Percentiles rank a stretch among this genome's conserved stretches.
Conservation (phyloP, 2,329 filamentous ascomycete genomes). For the Coniochaeta ligniaria region DNA sequence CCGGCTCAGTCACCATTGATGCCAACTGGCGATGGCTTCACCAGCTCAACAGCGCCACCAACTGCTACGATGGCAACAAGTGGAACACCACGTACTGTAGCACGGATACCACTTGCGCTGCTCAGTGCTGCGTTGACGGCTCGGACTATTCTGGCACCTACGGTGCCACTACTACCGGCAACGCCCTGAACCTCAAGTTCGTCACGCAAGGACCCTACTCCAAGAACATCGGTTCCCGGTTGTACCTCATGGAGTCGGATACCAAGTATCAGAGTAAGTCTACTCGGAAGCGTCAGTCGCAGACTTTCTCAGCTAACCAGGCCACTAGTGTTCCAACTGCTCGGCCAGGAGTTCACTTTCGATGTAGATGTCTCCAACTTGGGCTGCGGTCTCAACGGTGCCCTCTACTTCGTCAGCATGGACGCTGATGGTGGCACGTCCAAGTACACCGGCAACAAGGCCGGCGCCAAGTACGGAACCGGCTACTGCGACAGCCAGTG, state of each 20-base stretch:
- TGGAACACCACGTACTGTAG: slow-evolving; percentile 35
- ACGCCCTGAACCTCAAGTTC: slow-evolving; percentile 47
- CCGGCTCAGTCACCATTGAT: slow-evolving; percentile 47
- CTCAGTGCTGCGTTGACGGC: slow-evolving; percentile 45
- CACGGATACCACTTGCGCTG: slow-evolving; percentile 33
- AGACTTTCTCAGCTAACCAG: not conserved
- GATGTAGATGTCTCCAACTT: slow-evolving; percentile 64
- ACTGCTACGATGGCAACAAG: slow-evolving; percentile 50
- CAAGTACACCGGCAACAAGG: slow-evolving; percentile 43
- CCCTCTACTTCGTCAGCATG: slow-evolving; percentile 61
- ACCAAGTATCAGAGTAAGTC: slow-evolving; percentile 47
- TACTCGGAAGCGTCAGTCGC: not conserved
- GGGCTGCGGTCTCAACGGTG: slow-evolving; percentile 65
- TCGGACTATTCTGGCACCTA: slow-evolving; percentile 45
- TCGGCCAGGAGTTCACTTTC: slow-evolving; percentile 65
- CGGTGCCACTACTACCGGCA: slow-evolving; percentile 44
- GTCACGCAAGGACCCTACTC: slow-evolving; percentile 42
- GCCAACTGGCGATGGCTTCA: slow-evolving; percentile 58
- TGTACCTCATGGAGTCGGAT: slow-evolving; percentile 58
- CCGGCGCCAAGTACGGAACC: slow-evolving; percentile 52
- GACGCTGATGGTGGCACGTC: slow-evolving; percentile 46
- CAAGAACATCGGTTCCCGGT: slow-evolving; percentile 45
- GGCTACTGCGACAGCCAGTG: slow-evolving; percentile 50
- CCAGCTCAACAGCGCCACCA: slow-evolving; percentile 33
- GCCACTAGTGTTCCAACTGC: slow-evolving; percentile 46